Conservation (phyloP, 176 grass and related monocot genomes). For the Olyra latifolia region DNA sequence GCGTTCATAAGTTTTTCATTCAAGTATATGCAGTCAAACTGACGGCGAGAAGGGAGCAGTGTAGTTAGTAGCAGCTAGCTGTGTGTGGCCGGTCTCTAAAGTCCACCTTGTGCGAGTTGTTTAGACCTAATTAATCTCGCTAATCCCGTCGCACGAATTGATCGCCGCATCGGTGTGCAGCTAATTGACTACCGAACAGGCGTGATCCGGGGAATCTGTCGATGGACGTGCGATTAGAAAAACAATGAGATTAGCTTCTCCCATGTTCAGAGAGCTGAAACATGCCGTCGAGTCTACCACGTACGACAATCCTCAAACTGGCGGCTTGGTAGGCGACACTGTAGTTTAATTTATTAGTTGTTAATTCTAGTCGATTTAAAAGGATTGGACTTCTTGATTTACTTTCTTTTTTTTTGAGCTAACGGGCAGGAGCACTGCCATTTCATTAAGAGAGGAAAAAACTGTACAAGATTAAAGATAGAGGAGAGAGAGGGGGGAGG, state of each 20-base stretch:
- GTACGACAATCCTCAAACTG: conserved; percentile 26
- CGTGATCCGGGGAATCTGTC: conserved; percentile 40
- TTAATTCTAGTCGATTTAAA: background rate
- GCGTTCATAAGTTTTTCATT: background rate
- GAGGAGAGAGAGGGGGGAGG: too few relatives aligned
- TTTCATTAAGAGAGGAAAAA: too few relatives aligned
- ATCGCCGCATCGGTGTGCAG: background rate
- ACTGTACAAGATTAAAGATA: too few relatives aligned
- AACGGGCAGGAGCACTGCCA: too few relatives aligned
- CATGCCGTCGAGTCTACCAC: conserved; percentile 8
- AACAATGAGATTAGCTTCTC: conserved; percentile 15
- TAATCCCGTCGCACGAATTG: background rate
- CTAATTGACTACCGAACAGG: background rate
- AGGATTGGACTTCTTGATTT: background rate
- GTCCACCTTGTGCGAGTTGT: background rate
- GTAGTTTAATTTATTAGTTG: background rate
- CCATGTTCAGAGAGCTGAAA: conserved; percentile 8
- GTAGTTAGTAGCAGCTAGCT: background rate
- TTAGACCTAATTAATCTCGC: conserved; percentile 8
- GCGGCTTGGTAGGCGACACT: background rate
- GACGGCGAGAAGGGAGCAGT: background rate
- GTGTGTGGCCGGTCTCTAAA: conserved; percentile 8
- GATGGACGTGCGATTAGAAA: conserved; percentile 29
- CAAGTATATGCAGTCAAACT: background rate
- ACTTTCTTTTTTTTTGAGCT: too few relatives aligned